A percentile compares a stretch with the other conserved stretches of the same genome.
These are phyloP conservation scores for Nakazawaea pomicola DNA, from an alignment of 805 yeast species.

Conservation along the genomic window DNA sequence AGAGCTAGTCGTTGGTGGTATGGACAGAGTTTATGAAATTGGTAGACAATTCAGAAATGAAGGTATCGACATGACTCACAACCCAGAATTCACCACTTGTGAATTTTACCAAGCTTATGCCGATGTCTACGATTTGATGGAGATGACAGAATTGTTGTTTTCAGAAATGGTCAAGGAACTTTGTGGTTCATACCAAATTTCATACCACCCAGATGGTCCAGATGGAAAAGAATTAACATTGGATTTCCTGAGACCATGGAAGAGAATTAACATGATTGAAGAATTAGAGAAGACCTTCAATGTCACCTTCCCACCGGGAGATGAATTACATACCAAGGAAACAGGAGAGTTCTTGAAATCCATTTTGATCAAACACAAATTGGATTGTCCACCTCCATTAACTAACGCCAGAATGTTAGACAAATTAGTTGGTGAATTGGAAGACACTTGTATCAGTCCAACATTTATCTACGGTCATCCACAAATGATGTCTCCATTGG, in stretches of 20 bases:
- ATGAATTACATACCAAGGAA: conserved; percentile 88
- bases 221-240: conserved; percentile 72
- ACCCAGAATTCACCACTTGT: conserved; percentile 98
- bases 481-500: conserved; percentile 99
- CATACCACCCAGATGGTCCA: conserved; percentile 93
- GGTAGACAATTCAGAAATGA: conserved; percentile 99
- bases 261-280: conserved; percentile 95
- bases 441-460: conserved; percentile 92
- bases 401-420: conserved; percentile 99
- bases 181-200: conserved; percentile 81
- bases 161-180: conserved; percentile 97
- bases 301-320: conserved; percentile 94
- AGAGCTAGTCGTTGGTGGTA: conserved; percentile 96
- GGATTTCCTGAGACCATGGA: conserved; percentile 97
- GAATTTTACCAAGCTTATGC: conserved; percentile 98
- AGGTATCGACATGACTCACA: conserved; percentile 97
- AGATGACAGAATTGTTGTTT: conserved; percentile 86
- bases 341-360: conserved; percentile 86
- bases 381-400: conserved; percentile 84
- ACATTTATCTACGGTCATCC: conserved; percentile 98
- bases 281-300: conserved; percentile 83
- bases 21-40: conserved; percentile 96
- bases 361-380: conserved; percentile 68
- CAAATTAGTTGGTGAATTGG: conserved; percentile 94
- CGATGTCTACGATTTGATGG: conserved; percentile 94